Conservation (phyloP, 257 asterid species). For the Avicennia marina region DNA sequence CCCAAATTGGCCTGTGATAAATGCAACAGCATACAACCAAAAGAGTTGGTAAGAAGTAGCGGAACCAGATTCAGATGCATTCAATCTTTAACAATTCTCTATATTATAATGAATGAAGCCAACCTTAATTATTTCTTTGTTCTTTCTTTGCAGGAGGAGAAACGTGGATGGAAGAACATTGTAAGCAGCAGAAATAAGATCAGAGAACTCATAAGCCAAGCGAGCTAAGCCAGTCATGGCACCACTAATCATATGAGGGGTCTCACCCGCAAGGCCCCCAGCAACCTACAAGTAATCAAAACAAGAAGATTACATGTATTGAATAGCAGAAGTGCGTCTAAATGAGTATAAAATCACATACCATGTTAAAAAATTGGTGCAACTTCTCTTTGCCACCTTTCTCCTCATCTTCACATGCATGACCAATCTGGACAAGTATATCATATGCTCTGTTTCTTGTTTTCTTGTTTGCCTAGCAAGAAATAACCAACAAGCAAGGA, state of each 20-base stretch:
- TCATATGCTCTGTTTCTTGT: slow-evolving; percentile 95
- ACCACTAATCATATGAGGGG: slow-evolving; percentile 94
- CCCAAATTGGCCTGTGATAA: slow-evolving; percentile 83
- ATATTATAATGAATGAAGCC: too few relatives aligned
- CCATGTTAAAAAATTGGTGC: slow-evolving; percentile 68
- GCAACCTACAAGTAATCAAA: slow-evolving; percentile 55
- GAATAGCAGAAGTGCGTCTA: slow-evolving; percentile 6
- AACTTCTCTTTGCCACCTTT: slow-evolving; percentile 60
- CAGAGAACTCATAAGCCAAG: slow-evolving; percentile 90
- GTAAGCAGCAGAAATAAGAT: slow-evolving; percentile 69
- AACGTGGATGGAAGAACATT: slow-evolving; percentile 74
- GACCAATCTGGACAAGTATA: slow-evolving; percentile 87
- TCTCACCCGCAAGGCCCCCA: slow-evolving; percentile 87
- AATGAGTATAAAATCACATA: slow-evolving; percentile 23
- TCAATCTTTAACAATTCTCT: too few relatives aligned
- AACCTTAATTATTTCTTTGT: slow-evolving; percentile 85
- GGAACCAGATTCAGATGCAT: too few relatives aligned
- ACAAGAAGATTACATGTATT: slow-evolving; percentile 3
- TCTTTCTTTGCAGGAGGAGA: slow-evolving; percentile 79
- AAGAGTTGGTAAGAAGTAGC: not conserved
- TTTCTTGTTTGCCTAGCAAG: slow-evolving; percentile 70
- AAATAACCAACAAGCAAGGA: slow-evolving; percentile 10
- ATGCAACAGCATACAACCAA: slow-evolving; percentile 14
- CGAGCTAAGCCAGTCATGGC: slow-evolving; percentile 96
- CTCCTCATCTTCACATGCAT: slow-evolving; percentile 77